These are phyloP conservation scores for Leishmania arabica DNA, from an alignment of 208 protist species.

Conservation along the genomic window DNA sequence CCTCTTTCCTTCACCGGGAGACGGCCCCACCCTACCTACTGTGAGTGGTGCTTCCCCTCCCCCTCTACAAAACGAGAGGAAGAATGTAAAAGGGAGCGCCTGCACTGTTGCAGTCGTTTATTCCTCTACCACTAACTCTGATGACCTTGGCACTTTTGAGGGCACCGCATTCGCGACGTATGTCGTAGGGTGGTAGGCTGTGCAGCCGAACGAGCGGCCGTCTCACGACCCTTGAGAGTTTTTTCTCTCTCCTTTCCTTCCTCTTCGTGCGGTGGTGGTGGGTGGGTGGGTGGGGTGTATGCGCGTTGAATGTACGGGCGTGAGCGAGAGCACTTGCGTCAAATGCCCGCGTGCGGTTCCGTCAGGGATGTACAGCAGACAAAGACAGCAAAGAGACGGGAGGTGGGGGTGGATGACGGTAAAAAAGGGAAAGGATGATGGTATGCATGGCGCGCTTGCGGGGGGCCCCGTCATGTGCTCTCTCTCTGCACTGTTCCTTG, in stretches of 20 bases:
- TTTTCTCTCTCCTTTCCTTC: not conserved
- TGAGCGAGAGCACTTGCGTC: not conserved
- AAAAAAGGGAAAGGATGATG: not conserved
- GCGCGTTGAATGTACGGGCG: not conserved
- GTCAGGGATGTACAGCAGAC: not conserved
- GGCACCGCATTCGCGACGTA: not conserved
- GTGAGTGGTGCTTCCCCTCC: not conserved
- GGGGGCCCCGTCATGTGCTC: not conserved
- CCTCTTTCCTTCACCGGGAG: not conserved
- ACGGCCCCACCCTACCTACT: not conserved
- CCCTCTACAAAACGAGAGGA: not conserved
- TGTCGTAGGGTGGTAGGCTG: not conserved
- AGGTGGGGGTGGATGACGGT: not conserved
- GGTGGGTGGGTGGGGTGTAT: not conserved
- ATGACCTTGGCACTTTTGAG: not conserved
- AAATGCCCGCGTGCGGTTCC: not conserved
- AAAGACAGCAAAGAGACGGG: not conserved
- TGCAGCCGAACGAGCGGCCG: not conserved
- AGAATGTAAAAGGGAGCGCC: not conserved
- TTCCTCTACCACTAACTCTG: not conserved
- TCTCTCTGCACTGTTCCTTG: not conserved
- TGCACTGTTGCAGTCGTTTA: not conserved
- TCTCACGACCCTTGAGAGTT: not conserved
- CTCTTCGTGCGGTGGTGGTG: not conserved
- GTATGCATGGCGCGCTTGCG: not conserved